These are phyloP conservation scores for Fusarium foetens DNA, from an alignment of 2,329 filamentous ascomycete genomes.

Conservation along the genomic window DNA sequence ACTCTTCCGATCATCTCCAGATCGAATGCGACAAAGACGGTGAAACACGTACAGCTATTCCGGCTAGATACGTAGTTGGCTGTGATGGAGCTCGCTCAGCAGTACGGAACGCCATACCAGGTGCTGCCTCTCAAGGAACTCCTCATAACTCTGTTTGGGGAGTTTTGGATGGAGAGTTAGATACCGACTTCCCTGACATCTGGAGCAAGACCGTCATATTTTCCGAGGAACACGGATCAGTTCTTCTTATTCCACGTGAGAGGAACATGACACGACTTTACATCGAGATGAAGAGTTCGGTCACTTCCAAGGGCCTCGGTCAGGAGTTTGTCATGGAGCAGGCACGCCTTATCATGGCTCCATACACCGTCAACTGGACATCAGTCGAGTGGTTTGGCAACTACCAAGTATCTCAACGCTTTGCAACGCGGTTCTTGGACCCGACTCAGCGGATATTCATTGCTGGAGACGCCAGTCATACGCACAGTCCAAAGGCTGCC, in stretches of 20 bases:
- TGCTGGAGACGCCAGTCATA: constrained; percentile 76
- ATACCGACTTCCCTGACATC: constrained; percentile 78
- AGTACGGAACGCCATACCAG: constrained; percentile 71
- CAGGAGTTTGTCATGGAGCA: constrained; percentile 77
- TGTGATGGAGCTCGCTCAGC: constrained; percentile 76
- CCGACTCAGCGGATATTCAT: constrained; percentile 68
- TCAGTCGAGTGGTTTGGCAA: constrained; percentile 76
- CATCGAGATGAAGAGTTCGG: constrained; percentile 62
- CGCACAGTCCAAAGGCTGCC: constrained; percentile 76
- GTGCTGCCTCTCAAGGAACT: constrained; percentile 63
- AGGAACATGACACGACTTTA: constrained; percentile 75
- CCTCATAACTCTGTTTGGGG: constrained; percentile 71
- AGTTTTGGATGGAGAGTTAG: constrained; percentile 75
- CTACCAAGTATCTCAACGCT: constrained; percentile 75
- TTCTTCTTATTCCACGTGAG: constrained; percentile 79
- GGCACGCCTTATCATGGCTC: constrained; percentile 68
- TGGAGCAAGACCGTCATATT: constrained; percentile 79
- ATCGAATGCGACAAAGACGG: constrained; percentile 53
- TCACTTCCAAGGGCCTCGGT: constrained; percentile 55
- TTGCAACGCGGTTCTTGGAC: constrained; percentile 75
- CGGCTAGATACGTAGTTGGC: background rate
- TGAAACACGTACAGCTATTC: constrained; percentile 19
- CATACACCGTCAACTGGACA: constrained; percentile 66
- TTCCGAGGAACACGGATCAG: constrained; percentile 72
- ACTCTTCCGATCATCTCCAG: constrained; percentile 52